These are phyloP conservation scores for Ammopiptanthus mongolicus DNA, from an alignment of 306 rosid genomes.

Conservation along the genomic window DNA sequence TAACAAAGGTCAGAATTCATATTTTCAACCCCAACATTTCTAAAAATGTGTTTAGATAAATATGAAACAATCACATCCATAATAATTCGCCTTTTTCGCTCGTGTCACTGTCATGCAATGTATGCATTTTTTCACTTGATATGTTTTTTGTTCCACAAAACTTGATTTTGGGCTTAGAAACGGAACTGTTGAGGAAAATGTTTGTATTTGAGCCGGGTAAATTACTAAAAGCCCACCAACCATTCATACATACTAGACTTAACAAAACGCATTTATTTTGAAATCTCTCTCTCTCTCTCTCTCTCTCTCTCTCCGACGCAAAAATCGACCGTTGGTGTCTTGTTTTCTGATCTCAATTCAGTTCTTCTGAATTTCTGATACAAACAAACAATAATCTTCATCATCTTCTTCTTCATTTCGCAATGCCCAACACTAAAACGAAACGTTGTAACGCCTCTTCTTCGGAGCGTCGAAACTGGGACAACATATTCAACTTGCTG, in stretches of 20 bases:
- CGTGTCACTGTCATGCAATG: too few species aligned
- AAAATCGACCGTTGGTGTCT: conserved; percentile 22
- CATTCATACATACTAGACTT: too few species aligned
- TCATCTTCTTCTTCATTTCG: neutral
- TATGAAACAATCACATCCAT: too few species aligned
- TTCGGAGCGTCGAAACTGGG: conserved; percentile 49
- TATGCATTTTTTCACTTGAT: too few species aligned
- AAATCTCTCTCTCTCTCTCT: neutral
- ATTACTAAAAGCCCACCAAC: neutral
- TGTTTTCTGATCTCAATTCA: neutral
- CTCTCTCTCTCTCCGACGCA: neutral
- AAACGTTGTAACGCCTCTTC: conserved; percentile 28
- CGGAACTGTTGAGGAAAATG: too few species aligned
- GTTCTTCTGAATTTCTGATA: conserved; percentile 17
- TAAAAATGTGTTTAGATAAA: too few species aligned
- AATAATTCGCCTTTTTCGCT: too few species aligned
- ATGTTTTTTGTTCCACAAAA: too few species aligned
- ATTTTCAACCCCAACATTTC: too few species aligned
- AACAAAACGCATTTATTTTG: neutral
- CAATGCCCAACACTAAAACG: conserved; percentile 35
- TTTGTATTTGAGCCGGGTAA: neutral
- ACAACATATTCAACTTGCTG: conserved; percentile 43
- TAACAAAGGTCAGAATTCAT: too few species aligned
- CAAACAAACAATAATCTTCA: neutral
- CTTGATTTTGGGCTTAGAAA: too few species aligned